Evolutionary conservation across 2,329 filamentous ascomycete genomes (phyloP), one percentile per base, ranked within the genome.

Genomic region (Cytospora piceae): DNA sequence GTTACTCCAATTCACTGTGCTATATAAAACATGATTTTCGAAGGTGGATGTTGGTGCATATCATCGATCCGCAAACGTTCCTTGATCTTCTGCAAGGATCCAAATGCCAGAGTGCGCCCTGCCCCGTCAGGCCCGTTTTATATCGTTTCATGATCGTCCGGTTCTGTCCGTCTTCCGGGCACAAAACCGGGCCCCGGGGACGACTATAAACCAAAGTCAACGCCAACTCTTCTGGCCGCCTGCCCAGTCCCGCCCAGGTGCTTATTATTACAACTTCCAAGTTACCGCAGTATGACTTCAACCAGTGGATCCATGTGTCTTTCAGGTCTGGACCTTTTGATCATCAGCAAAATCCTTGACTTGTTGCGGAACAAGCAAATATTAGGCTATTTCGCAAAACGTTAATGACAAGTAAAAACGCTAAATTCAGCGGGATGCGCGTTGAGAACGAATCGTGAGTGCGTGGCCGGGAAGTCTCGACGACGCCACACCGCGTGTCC

Each of bases 111-210:
- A 22, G 24, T 46, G 24, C 34, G 27, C 52, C 52, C 27, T 8
- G 8, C 14, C 17, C 42, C 42, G 42, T 20, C 24, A 39, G 22
- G 42, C 3, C 32, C 49, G 49, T 51, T 34, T 34, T 34, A 37
- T 34, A 61, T 37, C 39, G 52, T 56, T 62, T 51, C 60, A 62
- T 62, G 60, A 57, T 56, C 53, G 60, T 17, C 29, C 34, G 53
- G 53, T 57, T 24, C 61, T 55, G 61, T n/a, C 53, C 20, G 49
- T 51, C 29, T 39, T 27, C 42, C 42, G 6, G 11, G n/a, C 20
- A n/a, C 2, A 46, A 46, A 46, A 1, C 6, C 39, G 39, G 39
- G 20, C 6, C 17, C 17, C 27, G 27, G 27, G 6, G 12, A 42
- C 27, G 32, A 42, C 60, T 56, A 32, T 56, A 32, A 61, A 32